These are phyloP conservation scores for Cercospora zeina DNA, from an alignment of 2,329 filamentous ascomycete species.

Conservation along the genomic window DNA sequence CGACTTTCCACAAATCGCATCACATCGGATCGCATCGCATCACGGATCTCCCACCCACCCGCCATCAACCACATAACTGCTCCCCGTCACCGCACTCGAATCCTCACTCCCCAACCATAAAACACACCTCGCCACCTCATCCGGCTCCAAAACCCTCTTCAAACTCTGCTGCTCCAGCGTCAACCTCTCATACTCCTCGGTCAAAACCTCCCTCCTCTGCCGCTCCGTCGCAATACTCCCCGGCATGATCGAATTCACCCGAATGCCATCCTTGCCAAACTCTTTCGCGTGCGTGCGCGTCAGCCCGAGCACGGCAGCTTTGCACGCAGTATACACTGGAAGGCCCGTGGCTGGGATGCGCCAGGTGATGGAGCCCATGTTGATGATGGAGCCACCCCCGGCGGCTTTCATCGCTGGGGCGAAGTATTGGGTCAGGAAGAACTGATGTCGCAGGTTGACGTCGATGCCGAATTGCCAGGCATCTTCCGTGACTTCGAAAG, in stretches of 20 bases:
- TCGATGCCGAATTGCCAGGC: constrained; percentile 61
- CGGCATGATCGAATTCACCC: constrained; percentile 39
- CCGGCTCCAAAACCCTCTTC: constrained; percentile 36
- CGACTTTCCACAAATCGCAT: not conserved
- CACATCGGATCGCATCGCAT: too few relatives aligned
- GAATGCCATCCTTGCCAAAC: constrained; percentile 33
- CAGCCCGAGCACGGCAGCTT: constrained; percentile 36
- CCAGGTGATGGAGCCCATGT: constrained; percentile 36
- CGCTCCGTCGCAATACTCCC: constrained; percentile 38
- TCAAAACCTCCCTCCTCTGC: constrained; percentile 39
- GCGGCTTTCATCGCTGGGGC: constrained; percentile 59
- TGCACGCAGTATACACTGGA: constrained; percentile 35
- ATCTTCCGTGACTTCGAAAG: constrained; percentile 64
- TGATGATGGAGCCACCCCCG: constrained; percentile 59
- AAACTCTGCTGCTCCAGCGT: constrained; percentile 37
- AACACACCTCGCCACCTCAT: constrained; percentile 37
- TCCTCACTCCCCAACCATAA: constrained; percentile 39
- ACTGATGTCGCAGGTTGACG: constrained; percentile 67
- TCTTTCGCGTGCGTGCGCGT: constrained; percentile 37
- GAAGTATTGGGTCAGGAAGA: constrained; percentile 60
- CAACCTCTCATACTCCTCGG: constrained; percentile 34
- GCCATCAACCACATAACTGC: constrained; percentile 39
- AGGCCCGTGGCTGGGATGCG: constrained; percentile 34
- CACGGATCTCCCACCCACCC: constrained; percentile 36
- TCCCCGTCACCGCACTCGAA: constrained; percentile 37